Base-by-base conservation (phyloP, 768 basidiomycete species). In the Trametes villosa region DNA sequence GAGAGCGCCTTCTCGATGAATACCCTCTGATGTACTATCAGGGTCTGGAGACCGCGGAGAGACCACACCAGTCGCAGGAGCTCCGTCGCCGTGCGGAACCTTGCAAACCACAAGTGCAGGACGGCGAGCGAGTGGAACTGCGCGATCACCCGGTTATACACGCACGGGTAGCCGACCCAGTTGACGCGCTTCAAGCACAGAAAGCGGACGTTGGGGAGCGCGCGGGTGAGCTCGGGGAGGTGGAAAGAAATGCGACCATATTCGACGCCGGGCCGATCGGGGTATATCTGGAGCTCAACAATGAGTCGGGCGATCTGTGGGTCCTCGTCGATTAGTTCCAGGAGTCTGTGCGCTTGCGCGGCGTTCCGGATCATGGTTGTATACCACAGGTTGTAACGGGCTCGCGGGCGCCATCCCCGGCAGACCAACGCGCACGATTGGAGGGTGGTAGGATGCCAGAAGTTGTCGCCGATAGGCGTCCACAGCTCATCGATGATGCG, bases 351-450 rank as follows among this genome's bases (percentile, higher is more conserved):
- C 22, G 42, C 22, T 20, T 44, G 42, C 42, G 13, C n/a, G 9
- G 15, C 42, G 22, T 26, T 20, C 22, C 22, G 42, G 20, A 44
- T 13, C 42, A 44, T 44, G 22, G 42, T 44, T 3, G 42, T 20
- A 20, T 26, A 26, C 42, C 42, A 44, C 9, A 44, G 42, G 22
- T 44, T 20, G 22, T 44, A 44, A 5, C 42, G 42, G 17, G 42
- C 42, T 9, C 42, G 42, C 47, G 94, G 81, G 18, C 98, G 79
- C 72, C 98, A 44, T 20, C 17, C 9, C n/a, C 42, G 42, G 20
- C 42, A 44, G n/a, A 44, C 42, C n/a, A 20, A 5, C 6, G 42
- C 22, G 22, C 42, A 44, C 5, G 42, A 44, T 9, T 20, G 42
- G 4, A 44, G 20, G 3, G 9, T 22, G 3, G 42, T 44, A 9